phyloP scores from a whole-genome alignment of 495 filamentous ascomycete species.

The Talaromyces thailandensis region DNA sequence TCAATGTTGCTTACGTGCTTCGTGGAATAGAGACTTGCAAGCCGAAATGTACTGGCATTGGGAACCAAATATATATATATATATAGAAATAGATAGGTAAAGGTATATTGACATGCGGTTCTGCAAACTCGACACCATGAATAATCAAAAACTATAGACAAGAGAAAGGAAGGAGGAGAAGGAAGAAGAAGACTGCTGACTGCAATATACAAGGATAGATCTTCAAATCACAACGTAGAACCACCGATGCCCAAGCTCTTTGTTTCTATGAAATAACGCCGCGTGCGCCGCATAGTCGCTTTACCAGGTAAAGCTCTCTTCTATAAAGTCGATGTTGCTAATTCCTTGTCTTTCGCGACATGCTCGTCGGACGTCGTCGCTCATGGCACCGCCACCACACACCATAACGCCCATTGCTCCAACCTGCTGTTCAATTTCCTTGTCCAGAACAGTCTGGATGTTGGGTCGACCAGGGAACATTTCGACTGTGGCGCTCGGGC shows the following conservation, averaged over 20 bases:
- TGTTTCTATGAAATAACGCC: not conserved
- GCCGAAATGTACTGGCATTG: not conserved
- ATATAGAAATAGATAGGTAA: no score
- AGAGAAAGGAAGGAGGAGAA: not conserved
- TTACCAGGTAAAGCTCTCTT: slow-evolving; percentile 89
- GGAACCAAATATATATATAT: not conserved
- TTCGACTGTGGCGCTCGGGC: slow-evolving; percentile 64
- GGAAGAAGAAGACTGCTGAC: not conserved
- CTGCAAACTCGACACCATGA: not conserved
- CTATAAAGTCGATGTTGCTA: slow-evolving; percentile 68
- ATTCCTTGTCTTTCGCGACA: slow-evolving; percentile 55
- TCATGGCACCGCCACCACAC: slow-evolving; percentile 75
- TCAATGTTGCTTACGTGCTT: no score
- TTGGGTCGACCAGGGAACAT: slow-evolving; percentile 81
- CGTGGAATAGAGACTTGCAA: not conserved
- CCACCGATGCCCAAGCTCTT: not conserved
- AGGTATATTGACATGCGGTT: not conserved
- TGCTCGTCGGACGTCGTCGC: slow-evolving; percentile 73
- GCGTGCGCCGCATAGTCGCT: not conserved
- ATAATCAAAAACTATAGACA: not conserved
- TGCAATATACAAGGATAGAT: not conserved
- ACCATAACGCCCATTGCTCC: slow-evolving; percentile 89
- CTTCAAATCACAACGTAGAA: not conserved
- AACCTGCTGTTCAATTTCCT: slow-evolving; percentile 66
- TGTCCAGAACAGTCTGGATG: slow-evolving; percentile 62